phyloP scores from a whole-genome alignment of 148 eudicot species.

The Rhododendron vialii region DNA sequence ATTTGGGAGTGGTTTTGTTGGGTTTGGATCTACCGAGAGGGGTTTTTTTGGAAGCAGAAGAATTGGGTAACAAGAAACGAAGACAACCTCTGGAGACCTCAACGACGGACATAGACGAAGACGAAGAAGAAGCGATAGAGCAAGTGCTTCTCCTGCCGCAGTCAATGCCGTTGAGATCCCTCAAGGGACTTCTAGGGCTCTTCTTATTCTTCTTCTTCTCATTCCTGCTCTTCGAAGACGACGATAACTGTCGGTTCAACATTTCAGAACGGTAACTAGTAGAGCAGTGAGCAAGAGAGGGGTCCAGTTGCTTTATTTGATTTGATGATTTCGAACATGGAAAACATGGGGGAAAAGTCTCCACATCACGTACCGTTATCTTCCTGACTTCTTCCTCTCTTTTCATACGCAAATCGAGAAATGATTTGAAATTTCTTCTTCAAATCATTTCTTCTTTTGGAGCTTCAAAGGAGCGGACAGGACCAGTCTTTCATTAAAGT shows the following conservation, averaged over 20 bases:
- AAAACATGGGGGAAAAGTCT: not conserved
- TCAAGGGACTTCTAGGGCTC: not conserved
- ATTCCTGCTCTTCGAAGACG: not conserved
- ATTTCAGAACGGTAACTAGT: not conserved
- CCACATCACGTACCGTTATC: not conserved
- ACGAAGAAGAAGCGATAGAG: not conserved
- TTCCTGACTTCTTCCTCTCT: not conserved
- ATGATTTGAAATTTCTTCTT: not conserved
- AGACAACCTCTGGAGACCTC: conserved; percentile 11
- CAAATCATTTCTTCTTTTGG: no score
- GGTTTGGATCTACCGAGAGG: not conserved
- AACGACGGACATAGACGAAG: conserved; percentile 1
- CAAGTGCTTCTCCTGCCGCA: not conserved
- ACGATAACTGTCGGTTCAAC: conserved; percentile 1
- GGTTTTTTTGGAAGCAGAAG: not conserved
- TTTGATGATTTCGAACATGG: not conserved
- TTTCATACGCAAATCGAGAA: not conserved
- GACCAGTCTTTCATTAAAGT: no score
- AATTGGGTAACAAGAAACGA: conserved; percentile 3
- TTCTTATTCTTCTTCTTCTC: not conserved
- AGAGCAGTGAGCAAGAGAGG: not conserved
- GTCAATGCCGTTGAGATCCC: not conserved
- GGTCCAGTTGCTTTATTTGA: not conserved
- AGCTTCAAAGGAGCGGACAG: no score
- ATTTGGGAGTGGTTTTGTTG: not conserved